These are phyloP conservation scores for Monosporascus cannonballus DNA, from an alignment of 2,329 filamentous ascomycete genomes.

Conservation along the genomic window DNA sequence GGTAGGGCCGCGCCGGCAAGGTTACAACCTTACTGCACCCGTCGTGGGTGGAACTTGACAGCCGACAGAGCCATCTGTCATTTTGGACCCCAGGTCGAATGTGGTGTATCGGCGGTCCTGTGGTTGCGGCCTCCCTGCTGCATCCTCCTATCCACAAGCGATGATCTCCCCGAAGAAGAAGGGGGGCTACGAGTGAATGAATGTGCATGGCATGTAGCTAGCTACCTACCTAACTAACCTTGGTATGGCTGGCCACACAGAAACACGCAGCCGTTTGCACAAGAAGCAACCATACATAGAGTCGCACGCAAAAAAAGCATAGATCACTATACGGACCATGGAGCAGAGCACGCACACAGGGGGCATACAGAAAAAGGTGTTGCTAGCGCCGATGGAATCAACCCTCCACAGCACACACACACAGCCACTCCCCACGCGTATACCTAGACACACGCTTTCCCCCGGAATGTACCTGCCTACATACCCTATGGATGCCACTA, in stretches of 20 bases:
- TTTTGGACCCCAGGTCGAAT: neutral
- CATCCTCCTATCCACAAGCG: neutral
- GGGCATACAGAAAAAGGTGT: neutral
- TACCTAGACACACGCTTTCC: too few relatives aligned
- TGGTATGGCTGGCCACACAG: constrained; percentile 8
- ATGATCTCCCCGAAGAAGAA: neutral
- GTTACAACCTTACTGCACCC: neutral
- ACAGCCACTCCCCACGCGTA: neutral
- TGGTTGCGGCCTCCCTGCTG: neutral
- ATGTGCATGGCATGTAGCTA: neutral
- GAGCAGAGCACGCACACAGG: neutral
- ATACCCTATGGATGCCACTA: too few relatives aligned
- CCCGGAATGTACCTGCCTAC: too few relatives aligned
- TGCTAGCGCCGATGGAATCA: neutral
- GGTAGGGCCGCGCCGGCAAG: neutral
- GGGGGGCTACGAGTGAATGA: constrained; percentile 1
- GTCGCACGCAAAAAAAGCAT: neutral
- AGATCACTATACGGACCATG: constrained; percentile 1
- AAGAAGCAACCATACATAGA: constrained; percentile 8
- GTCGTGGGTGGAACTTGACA: neutral
- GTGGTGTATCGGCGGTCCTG: neutral
- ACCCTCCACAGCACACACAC: constrained; percentile 17
- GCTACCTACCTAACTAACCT: too few relatives aligned
- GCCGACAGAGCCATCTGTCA: neutral
- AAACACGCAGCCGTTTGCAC: constrained; percentile 23